Base-by-base conservation (phyloP, 352 stramenopile genomes). In the Pythium sp. region DNA sequence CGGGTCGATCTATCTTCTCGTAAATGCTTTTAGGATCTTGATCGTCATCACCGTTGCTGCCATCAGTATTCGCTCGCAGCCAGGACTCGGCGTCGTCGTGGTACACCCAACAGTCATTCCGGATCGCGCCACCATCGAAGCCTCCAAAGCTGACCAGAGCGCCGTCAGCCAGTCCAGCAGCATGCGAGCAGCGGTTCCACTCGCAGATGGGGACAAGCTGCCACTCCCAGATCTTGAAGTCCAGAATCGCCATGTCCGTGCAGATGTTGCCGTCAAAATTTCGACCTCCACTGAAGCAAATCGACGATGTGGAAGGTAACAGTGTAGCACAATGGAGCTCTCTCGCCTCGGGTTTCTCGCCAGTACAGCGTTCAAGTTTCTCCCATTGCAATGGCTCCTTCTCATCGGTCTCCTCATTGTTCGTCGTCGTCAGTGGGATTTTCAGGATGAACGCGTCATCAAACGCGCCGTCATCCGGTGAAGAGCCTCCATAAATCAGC, bases 401-500 rank as follows among this genome's bases (percentile, higher is more conserved):
- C 15, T 15, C 28, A 12, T 26, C n/a, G 8, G 22, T 20, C 46
- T 15, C 41, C 6, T 61, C 36, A 11, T 51, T 51, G 43, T 51
- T 51, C 15, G 15, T 51, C 43, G 9, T 36, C 2, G 71, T 56
- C 5, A 62, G 54, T 15, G 73, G 65, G 34, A 81, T 67, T n/a
- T 80, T 65, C 7, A 93, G 72, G n/a, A 90, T 64, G 55, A 78
- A 88, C 1, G 85, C 58, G 22, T 93, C 85, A 58, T 69, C 73
- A 51, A 85, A 86, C 6, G 80, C 67, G 0, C 85, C 85, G 7
- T 74, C 69, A 5, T 84, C 65, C 0, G 85, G 85, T 0, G 82
- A 93, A 0, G 85, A 93, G 4, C 85, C 83, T 6, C 85, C 85
- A 43, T 81, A 81, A 7, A 92, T 54, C 9, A 93, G 63, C 47